A percentile compares a stretch with the other conserved stretches of the same genome.
phyloP scores from a whole-genome alignment of 148 eudicot genomes.

The Chenopodium berlandieri region DNA sequence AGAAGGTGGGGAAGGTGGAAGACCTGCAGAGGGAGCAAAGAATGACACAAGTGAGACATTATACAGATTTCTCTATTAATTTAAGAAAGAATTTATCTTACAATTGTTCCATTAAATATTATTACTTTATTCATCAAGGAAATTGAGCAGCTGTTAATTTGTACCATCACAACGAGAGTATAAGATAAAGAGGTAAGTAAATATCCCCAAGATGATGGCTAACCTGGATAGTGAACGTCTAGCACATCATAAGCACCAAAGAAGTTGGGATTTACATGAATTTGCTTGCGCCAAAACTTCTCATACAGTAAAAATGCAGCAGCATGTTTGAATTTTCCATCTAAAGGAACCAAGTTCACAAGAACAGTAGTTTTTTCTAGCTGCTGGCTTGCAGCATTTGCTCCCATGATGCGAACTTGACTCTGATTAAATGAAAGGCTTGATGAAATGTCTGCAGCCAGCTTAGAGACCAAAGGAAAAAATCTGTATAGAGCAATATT shows the following conservation, averaged over 20 bases:
- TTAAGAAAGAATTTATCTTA: neutral
- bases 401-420: constrained; percentile 94
- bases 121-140: neutral
- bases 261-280: constrained; percentile 48
- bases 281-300: constrained; percentile 67
- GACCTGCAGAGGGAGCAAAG: constrained; percentile 46
- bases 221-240: constrained; percentile 88
- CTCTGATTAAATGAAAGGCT: constrained; percentile 56
- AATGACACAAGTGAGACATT: neutral
- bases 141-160: neutral
- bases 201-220: constrained; percentile 4
- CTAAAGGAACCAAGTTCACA: constrained; percentile 64
- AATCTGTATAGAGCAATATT: constrained; percentile 58
- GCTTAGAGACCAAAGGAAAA: constrained; percentile 75
- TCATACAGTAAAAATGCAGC: constrained; percentile 51
- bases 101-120: neutral
- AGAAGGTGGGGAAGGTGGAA: constrained; percentile 93
- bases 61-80: neutral
- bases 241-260: constrained; percentile 82
- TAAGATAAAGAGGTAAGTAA: neutral
- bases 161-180: neutral
- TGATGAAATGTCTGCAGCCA: constrained; percentile 66
- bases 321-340: constrained; percentile 39
- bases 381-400: constrained; percentile 68
- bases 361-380: constrained; percentile 63